Evolutionary conservation across 768 basidiomycete species (phyloP), one percentile per base, ranked within the genome.

Genomic region (Collybiopsis confluens): DNA sequence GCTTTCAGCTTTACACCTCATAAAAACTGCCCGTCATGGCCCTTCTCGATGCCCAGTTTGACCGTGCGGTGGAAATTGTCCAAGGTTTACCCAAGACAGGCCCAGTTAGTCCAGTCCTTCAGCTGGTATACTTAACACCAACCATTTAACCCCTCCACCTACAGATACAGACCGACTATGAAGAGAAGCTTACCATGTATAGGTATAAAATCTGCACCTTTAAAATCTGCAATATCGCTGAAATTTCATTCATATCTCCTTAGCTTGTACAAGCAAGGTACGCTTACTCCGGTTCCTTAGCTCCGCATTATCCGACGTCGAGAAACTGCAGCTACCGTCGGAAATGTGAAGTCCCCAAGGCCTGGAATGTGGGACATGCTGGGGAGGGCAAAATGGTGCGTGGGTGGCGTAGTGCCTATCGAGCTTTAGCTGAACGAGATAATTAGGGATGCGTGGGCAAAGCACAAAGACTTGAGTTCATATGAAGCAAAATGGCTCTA

Each of bases 201-300:
- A 91, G 91, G 88, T 87, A 56, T 30, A 79, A 65, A 18, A 30
- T 30, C 44, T 30, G 46, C 16, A 20, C 28, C 2, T 27, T 26
- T 54, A 10, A 51, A 43, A 36, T 4, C 30, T 26, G n/a, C n/a
- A 18, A 23, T 4, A 33, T 54, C 21, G 9, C 18, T 38, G 36
- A 53, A 52, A 33, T 27, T 45, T 54, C 13, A 40, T 15, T 43
- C n/a, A n/a, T 52, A 56, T 59, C 50, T 46, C 21, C 48, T 16
- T 54, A 94, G 92, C 68, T 75, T 94, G 61, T 96, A 91, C 70
- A 96, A 96, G 68, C 94, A 97, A 84, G 92, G 92, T 93, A 15
- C 27, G 62, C 55, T 58, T 46, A 46, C 30, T 48, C 58, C 44
- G 21, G 33, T 51, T 55, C 42, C 43, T 11, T 46, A 21, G 27